Evolutionary conservation across 805 yeast species (phyloP).

Genomic region (Yamadazyma philogaea): DNA sequence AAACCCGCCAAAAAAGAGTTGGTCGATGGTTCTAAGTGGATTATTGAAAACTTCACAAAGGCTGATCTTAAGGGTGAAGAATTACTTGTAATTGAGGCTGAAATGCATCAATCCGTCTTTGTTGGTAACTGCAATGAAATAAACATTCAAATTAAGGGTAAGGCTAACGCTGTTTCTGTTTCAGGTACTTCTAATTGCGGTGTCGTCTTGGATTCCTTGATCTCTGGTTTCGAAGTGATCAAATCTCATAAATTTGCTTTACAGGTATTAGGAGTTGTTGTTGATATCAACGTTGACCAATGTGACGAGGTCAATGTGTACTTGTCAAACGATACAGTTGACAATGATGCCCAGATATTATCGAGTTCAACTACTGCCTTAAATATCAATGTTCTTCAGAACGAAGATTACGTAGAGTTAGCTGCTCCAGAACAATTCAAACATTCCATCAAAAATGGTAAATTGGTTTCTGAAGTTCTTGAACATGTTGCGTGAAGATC

Average conservation of each 20-base stretch:
- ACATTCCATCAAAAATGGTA: conserved; percentile 63
- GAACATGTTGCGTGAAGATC: conserved; percentile 89
- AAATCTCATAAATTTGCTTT: conserved; percentile 78
- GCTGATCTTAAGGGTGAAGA: conserved; percentile 44
- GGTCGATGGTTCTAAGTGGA: conserved; percentile 81
- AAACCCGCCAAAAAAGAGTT: conserved; percentile 59
- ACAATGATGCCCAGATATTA: conserved; percentile 62
- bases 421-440: conserved; percentile 91
- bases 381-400: conserved; percentile 79
- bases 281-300: conserved; percentile 84
- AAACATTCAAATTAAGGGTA: conserved; percentile 83
- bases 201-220: conserved; percentile 76
- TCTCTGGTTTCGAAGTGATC: conserved; percentile 85
- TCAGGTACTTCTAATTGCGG: conserved; percentile 71
- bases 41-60: conserved; percentile 72
- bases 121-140: conserved; percentile 75
- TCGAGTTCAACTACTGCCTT: conserved; percentile 83
- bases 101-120: conserved; percentile 83
- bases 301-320: conserved; percentile 83
- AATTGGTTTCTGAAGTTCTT: conserved; percentile 66
- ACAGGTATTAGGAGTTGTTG: conserved; percentile 79
- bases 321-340: conserved; percentile 67
- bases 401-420: conserved; percentile 73
- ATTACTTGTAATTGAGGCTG: conserved; percentile 68
- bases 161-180: conserved; percentile 82